A percentile compares a stretch with the other conserved stretches of the same genome.
These are phyloP conservation scores for Colletotrichum sp. DNA, from an alignment of 2,329 filamentous ascomycete species.

Conservation along the genomic window DNA sequence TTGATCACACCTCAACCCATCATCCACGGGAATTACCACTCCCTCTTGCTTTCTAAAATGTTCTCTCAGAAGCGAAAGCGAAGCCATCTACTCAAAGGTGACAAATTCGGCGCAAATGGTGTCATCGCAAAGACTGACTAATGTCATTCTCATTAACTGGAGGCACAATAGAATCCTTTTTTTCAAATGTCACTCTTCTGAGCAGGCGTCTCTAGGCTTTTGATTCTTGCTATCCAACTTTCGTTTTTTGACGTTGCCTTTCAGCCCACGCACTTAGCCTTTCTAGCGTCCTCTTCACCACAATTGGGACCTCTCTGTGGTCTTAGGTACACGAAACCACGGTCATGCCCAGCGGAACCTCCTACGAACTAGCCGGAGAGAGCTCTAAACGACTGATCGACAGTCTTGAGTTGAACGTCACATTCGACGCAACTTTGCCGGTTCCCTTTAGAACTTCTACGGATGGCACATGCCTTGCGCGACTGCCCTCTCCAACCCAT, in stretches of 20 bases:
- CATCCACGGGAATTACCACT: not conserved
- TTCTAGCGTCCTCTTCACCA: not conserved
- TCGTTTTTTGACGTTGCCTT: not conserved
- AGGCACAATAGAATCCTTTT: not conserved
- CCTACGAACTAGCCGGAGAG: no score
- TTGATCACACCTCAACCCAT: rapidly evolving
- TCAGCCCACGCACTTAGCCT: not conserved
- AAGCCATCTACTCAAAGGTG: not conserved
- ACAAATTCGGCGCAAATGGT: not conserved
- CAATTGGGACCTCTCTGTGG: not conserved
- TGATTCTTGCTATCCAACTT: not conserved
- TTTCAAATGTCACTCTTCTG: not conserved
- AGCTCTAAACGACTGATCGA: not conserved
- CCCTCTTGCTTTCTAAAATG: rapidly evolving
- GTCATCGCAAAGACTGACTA: not conserved
- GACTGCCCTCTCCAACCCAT: not conserved
- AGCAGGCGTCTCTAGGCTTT: not conserved
- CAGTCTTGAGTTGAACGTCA: not conserved
- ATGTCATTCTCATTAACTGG: not conserved
- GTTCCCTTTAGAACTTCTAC: not conserved
- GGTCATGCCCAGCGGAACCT: not conserved
- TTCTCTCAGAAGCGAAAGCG: not conserved
- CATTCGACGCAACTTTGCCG: not conserved
- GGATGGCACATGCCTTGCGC: not conserved
- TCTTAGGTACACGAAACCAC: not conserved